A percentile compares a stretch with the other conserved stretches of the same genome.
phyloP scores from a whole-genome alignment of 352 stramenopile species.

The Phytophthora sp. region DNA sequence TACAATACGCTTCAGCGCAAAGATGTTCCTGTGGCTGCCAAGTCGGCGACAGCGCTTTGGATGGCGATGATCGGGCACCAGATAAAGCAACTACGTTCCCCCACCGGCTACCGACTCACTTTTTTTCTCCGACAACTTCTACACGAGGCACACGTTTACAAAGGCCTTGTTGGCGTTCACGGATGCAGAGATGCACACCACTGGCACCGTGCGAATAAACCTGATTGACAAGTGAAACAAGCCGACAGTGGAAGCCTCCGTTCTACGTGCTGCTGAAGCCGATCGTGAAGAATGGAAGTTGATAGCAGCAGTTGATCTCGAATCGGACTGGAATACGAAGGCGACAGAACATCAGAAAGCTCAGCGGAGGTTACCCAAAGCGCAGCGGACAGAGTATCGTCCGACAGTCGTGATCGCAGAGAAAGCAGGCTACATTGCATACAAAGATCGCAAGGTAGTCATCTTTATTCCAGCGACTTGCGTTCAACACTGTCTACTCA shows the following conservation, averaged over 20 bases:
- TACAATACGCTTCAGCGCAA: neutral
- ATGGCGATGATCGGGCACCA: constrained; percentile 11
- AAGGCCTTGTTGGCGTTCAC: constrained; percentile 5
- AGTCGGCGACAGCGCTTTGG: neutral
- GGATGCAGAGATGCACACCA: neutral
- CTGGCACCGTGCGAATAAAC: neutral
- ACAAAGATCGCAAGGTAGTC: neutral
- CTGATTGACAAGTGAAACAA: constrained; percentile 1
- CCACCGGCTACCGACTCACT: neutral
- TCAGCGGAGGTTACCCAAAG: neutral
- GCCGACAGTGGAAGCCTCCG: neutral
- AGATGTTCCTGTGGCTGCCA: neutral
- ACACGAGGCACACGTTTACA: constrained; percentile 6
- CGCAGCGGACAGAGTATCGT: neutral
- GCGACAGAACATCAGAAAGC: neutral
- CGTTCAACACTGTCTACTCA: neutral
- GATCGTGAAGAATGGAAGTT: neutral
- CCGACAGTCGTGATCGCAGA: neutral
- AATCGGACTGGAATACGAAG: neutral
- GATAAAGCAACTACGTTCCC: neutral
- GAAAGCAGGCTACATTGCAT: neutral
- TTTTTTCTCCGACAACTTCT: constrained; percentile 12
- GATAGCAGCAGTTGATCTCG: neutral
- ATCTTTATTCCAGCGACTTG: constrained; percentile 2
- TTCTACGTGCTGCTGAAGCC: neutral